phyloP scores from a whole-genome alignment of 2,329 filamentous ascomycete genomes.

The Aspergillus unguis region DNA sequence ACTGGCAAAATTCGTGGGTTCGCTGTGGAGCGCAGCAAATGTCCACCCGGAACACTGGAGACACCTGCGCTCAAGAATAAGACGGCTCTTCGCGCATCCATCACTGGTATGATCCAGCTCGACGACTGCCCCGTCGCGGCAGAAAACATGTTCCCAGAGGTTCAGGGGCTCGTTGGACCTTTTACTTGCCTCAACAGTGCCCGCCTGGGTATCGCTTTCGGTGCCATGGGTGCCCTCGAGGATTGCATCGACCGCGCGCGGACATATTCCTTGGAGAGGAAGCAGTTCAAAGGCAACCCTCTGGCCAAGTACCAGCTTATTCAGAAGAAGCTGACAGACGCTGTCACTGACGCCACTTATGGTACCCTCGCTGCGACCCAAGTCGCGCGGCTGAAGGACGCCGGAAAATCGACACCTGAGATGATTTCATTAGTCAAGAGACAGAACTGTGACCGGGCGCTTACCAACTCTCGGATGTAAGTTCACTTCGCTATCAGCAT shows the following conservation, averaged over 20 bases:
- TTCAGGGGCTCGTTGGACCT: constrained; percentile 82
- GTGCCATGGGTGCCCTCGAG: constrained; percentile 89
- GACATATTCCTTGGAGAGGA: constrained; percentile 84
- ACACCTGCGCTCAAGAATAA: constrained; percentile 94
- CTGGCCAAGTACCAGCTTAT: constrained; percentile 94
- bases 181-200: constrained; percentile 95
- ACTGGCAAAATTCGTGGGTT: constrained; percentile 95
- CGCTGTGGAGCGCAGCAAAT: constrained; percentile 78
- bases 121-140: constrained; percentile 84
- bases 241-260: constrained; percentile 80
- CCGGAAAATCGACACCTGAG: constrained; percentile 81
- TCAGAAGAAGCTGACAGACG: constrained; percentile 96
- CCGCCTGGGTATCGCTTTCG: constrained; percentile 88
- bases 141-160: constrained; percentile 88
- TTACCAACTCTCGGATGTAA: constrained; percentile 69
- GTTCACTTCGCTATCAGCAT: constrained; percentile 23
- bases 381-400: constrained; percentile 88
- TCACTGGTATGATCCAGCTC: constrained; percentile 97
- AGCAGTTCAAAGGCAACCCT: constrained; percentile 94
- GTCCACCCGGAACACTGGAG: constrained; percentile 82
- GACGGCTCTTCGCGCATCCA: constrained; percentile 85
- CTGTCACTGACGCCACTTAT: constrained; percentile 83
- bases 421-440: constrained; percentile 98
- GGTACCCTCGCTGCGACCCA: constrained; percentile 87
- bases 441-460: constrained; percentile 90